phyloP scores from a whole-genome alignment of 768 basidiomycete species.

The Cystofilobasidium bisporidii region DNA sequence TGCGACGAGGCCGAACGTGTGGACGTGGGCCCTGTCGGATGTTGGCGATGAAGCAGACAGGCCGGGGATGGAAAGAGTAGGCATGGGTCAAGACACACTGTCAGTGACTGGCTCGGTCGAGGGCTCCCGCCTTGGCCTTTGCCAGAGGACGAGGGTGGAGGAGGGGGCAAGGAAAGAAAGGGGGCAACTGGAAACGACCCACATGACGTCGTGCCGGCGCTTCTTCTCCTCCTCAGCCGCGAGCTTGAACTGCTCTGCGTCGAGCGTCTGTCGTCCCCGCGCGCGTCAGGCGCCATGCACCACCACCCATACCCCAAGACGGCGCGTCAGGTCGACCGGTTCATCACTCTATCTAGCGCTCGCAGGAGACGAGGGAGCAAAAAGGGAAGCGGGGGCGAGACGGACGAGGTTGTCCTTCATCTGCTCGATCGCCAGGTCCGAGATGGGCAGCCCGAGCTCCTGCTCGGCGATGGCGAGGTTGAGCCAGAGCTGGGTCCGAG shows the following conservation, averaged over 20 bases:
- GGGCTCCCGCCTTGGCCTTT: no score
- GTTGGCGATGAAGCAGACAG: neutral
- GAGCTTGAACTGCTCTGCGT: constrained; percentile 77
- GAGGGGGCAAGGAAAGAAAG: neutral
- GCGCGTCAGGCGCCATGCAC: no score
- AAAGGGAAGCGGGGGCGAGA: constrained; percentile 4
- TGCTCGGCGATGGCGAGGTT: constrained; percentile 94
- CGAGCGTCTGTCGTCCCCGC: constrained; percentile 70
- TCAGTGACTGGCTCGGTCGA: no score
- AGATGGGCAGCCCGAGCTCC: constrained; percentile 80
- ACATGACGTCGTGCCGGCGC: constrained; percentile 94
- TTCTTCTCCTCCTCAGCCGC: constrained; percentile 95
- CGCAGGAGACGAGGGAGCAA: no score
- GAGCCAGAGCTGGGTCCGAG: constrained; percentile 75
- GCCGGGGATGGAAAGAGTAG: no score
- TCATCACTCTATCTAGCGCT: neutral
- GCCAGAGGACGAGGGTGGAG: no score
- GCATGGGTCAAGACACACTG: no score
- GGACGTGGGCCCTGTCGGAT: constrained; percentile 63
- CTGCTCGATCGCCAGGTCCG: constrained; percentile 82
- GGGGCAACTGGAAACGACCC: neutral
- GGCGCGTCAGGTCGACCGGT: neutral
- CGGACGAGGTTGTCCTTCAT: constrained; percentile 86
- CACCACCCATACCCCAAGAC: neutral
- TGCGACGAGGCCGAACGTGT: constrained; percentile 87